Base-by-base conservation (phyloP, 495 filamentous ascomycete genomes). In the Penicillium canariense region DNA sequence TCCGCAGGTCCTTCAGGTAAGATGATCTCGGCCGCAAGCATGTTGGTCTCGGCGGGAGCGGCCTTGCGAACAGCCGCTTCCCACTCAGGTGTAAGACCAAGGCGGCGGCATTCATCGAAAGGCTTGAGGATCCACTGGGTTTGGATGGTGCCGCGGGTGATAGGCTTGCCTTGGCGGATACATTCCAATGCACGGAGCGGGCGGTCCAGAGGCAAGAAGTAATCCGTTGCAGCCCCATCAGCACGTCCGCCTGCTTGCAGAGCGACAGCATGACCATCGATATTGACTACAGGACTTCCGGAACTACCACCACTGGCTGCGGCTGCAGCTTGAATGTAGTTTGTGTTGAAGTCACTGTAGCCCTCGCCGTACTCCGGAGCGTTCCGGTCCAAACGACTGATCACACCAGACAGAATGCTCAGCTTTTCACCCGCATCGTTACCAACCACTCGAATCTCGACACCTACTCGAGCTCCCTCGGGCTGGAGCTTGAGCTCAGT, bases 351-450 rank as follows among this genome's bases (percentile, higher is more conserved):
- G 66, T 99, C 94, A 70, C 92, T 92, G 70, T 99, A 99, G 2
- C 94, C 94, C 56, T 97, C 94, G 31, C 94, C 93, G 60, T 99
- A 99, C 61, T 99, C 94, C 6, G 94, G 94, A 5, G 94, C 94
- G 70, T 99, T 99, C 48, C 94, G 82, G 62, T 99, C 94, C 53
- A 97, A 75, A 53, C 94, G 83, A 77, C 90, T 96, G 65, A 99
- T 99, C 25, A 99, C 92, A 56, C 94, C 94, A 11, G 95, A 97
- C 31, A 97, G 77, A 63, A 99, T 99, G 73, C 91, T 96, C 50
- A 99, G 84, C 77, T 99, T 99, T 67, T 99, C 94, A 44, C 94
- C 94, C 35, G 94, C 94, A 76, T 99, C 94, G 67, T 99, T 99
- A 74, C 94, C 94, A 14, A 99, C 94, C 4, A 99, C 95, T 56